phyloP scores from a whole-genome alignment of 2,329 filamentous ascomycete species.

The Aspergillus bombycis region DNA sequence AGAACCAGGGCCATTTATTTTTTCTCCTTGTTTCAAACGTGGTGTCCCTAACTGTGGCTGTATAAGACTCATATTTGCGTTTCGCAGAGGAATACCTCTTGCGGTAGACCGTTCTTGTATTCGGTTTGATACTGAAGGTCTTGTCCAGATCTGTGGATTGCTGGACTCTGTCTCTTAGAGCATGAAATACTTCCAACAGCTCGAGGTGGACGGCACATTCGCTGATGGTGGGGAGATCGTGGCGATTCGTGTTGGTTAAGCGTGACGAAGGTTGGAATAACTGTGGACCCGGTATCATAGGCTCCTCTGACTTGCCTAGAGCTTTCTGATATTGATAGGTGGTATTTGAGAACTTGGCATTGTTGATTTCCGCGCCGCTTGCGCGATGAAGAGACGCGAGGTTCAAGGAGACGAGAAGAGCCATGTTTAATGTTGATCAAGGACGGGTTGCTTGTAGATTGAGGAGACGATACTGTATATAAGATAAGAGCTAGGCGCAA shows the following conservation, averaged over 20 bases:
- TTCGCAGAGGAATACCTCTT: neutral
- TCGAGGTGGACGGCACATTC: constrained; percentile 22
- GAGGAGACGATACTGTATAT: neutral
- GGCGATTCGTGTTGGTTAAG: neutral
- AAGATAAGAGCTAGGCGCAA: neutral
- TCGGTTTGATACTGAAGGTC: constrained; percentile 6
- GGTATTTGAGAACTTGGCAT: neutral
- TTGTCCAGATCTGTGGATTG: constrained; percentile 13
- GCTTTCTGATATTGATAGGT: neutral
- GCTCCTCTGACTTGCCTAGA: neutral
- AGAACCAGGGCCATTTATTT: constrained; percentile 17
- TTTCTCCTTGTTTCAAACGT: neutral
- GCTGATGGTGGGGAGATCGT: constrained; percentile 9
- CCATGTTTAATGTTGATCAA: neutral
- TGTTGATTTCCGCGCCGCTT: neutral
- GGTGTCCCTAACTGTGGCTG: neutral
- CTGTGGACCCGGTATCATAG: neutral
- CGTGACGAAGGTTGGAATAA: neutral
- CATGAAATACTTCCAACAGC: constrained; percentile 19
- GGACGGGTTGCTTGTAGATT: neutral
- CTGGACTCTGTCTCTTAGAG: constrained; percentile 11
- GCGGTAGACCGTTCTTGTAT: constrained; percentile 4
- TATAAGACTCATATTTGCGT: neutral
- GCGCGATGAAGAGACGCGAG: neutral
- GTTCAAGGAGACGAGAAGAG: neutral